Evolutionary conservation across 2,329 filamentous ascomycete species (phyloP).

Genomic region (Colletotrichum lentis): DNA sequence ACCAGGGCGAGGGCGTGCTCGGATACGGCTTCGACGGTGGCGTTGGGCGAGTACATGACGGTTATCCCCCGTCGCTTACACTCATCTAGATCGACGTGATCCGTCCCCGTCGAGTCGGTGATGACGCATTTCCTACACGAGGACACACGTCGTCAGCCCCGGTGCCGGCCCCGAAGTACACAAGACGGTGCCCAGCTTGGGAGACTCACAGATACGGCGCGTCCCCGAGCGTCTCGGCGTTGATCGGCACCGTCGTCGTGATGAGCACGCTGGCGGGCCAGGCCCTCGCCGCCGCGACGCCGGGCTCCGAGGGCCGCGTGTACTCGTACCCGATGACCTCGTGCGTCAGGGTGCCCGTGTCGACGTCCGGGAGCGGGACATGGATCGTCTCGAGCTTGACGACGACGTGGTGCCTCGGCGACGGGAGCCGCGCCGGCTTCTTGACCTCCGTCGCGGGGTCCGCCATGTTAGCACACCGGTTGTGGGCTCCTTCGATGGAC

Average conservation of each 20-base stretch:
- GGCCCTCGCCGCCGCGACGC: conserved; percentile 35
- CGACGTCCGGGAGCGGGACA: conserved; percentile 28
- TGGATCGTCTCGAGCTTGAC: conserved; percentile 40
- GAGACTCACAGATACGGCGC: conserved; percentile 40
- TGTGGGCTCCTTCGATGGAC: too few relatives aligned
- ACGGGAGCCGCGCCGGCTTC: conserved; percentile 29
- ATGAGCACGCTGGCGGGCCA: conserved; percentile 43
- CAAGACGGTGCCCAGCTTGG: too few relatives aligned
- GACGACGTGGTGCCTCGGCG: conserved; percentile 36
- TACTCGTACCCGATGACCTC: conserved; percentile 38
- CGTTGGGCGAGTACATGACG: conserved; percentile 40
- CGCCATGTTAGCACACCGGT: conserved; percentile 14
- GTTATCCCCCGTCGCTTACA: conserved; percentile 39
- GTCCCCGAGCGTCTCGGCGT: conserved; percentile 34
- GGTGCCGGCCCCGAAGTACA: background rate
- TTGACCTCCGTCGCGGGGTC: conserved; percentile 29
- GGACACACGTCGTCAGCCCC: background rate
- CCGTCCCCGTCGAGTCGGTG: conserved; percentile 40
- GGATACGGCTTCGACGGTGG: conserved; percentile 40
- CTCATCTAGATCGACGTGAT: conserved; percentile 41
- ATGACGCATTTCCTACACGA: conserved; percentile 41
- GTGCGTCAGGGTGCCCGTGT: conserved; percentile 30
- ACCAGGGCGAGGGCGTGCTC: conserved; percentile 41
- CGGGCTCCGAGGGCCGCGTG: conserved; percentile 27
- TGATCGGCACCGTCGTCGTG: conserved; percentile 40